Conservation (phyloP, 2,329 filamentous ascomycete species). For the Ustilaginoidea virens region DNA sequence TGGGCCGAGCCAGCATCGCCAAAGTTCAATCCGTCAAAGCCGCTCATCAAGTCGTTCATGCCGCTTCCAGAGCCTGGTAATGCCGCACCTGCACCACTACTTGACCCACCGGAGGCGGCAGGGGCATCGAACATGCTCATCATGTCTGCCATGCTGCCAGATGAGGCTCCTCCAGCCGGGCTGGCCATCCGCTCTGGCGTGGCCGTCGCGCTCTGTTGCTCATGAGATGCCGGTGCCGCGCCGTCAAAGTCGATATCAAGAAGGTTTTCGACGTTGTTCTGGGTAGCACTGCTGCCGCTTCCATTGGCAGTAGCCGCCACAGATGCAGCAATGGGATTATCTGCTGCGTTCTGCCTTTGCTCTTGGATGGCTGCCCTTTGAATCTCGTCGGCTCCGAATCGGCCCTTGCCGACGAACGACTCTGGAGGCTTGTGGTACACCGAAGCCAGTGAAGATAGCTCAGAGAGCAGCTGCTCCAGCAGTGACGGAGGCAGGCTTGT, state of each 20-base stretch:
- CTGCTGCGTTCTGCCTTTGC: constrained; percentile 77
- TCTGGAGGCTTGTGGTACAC: constrained; percentile 98
- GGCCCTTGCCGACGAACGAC: constrained; percentile 92
- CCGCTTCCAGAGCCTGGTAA: constrained; percentile 32
- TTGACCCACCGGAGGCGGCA: constrained; percentile 35
- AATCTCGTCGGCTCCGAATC: constrained; percentile 85
- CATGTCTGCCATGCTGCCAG: constrained; percentile 43
- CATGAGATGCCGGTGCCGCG: constrained; percentile 74
- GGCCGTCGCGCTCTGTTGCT: constrained; percentile 36
- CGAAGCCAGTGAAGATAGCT: constrained; percentile 87
- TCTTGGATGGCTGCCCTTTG: constrained; percentile 94
- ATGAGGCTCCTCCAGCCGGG: constrained; percentile 30
- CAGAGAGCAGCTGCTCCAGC: constrained; percentile 76
- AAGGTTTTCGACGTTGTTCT: constrained; percentile 83
- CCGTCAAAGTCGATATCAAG: constrained; percentile 95
- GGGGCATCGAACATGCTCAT: constrained; percentile 58
- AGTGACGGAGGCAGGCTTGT: constrained; percentile 70
- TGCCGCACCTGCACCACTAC: constrained; percentile 14
- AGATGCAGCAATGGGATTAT: constrained; percentile 85
- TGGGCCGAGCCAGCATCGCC: constrained; percentile 37
- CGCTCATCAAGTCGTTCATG: constrained; percentile 80
- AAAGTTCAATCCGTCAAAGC: constrained; percentile 71
- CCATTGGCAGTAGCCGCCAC: constrained; percentile 56
- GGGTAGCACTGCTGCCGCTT: constrained; percentile 33
- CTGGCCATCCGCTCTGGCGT: constrained; percentile 57